Evolutionary conservation across 768 basidiomycete species (phyloP).

Genomic region (Russula sp.): DNA sequence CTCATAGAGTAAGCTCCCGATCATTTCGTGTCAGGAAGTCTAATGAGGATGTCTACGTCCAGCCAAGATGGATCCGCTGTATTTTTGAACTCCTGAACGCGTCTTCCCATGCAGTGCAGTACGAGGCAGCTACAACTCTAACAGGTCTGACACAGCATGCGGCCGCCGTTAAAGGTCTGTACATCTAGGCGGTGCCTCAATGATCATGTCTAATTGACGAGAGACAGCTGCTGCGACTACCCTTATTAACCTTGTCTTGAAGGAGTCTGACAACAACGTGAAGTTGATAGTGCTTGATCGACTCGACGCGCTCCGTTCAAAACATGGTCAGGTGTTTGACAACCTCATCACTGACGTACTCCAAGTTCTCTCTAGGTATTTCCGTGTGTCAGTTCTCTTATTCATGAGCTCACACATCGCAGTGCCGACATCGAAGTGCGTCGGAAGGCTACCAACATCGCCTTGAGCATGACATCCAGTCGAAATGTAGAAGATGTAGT

Average conservation of each 20-base stretch:
- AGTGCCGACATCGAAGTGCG: constrained; percentile 97
- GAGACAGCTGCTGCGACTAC: constrained; percentile 74
- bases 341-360: constrained; percentile 93
- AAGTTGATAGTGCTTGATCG: constrained; percentile 95
- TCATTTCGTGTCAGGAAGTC: not conserved
- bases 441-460: constrained; percentile 83
- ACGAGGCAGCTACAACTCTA: constrained; percentile 92
- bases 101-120: constrained; percentile 89
- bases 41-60: not conserved
- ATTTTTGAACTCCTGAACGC: constrained; percentile 91
- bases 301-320: constrained; percentile 70
- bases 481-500: constrained; percentile 97
- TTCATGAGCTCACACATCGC: constrained; percentile 7
- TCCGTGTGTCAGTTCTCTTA: not conserved
- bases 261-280: constrained; percentile 98
- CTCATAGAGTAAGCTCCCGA: constrained; percentile 58
- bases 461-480: constrained; percentile 87
- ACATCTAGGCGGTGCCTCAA: not conserved
- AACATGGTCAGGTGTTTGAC: constrained; percentile 86
- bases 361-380: constrained; percentile 75
- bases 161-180: constrained; percentile 85
- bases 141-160: constrained; percentile 93
- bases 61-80: constrained; percentile 91
- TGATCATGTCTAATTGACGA: not conserved
- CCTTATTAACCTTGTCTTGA: constrained; percentile 82